Evolutionary conservation across 352 stramenopile genomes (phyloP).

Genomic region (Elongisporangium prolatum): DNA sequence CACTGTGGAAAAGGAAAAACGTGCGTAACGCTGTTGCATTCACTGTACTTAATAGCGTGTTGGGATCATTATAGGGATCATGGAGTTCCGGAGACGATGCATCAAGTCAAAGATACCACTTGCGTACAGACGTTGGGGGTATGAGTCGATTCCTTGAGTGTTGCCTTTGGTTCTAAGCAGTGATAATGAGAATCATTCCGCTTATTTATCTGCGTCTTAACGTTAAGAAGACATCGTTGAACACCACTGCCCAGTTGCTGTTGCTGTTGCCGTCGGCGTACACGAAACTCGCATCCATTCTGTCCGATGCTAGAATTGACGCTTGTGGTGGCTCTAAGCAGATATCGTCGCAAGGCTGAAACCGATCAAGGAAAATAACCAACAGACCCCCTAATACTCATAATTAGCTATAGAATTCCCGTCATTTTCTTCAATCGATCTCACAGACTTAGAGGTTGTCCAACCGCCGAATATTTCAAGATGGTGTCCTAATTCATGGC

Average conservation of each 20-base stretch:
- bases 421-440: neutral
- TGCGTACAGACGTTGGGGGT: conserved; percentile 19
- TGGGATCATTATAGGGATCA: conserved; percentile 17
- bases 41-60: conserved; percentile 17
- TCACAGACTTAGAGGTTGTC: neutral
- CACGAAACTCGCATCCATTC: conserved; percentile 1
- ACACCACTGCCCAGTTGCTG: conserved; percentile 15
- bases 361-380: neutral
- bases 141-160: conserved; percentile 21
- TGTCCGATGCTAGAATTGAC: no score
- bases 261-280: conserved; percentile 12
- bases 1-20: conserved; percentile 18
- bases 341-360: no score
- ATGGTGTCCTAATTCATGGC: neutral
- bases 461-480: neutral
- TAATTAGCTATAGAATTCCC: neutral
- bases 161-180: conserved; percentile 13
- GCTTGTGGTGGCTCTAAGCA: no score
- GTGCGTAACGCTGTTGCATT: conserved; percentile 13
- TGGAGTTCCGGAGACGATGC: conserved; percentile 13
- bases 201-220: conserved; percentile 14
- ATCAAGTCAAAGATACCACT: conserved; percentile 20
- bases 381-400: neutral
- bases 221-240: conserved; percentile 14
- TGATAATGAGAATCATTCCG: conserved; percentile 11